Conservation (phyloP, 176 grass and related monocot species). For the Triticum monococcum region DNA sequence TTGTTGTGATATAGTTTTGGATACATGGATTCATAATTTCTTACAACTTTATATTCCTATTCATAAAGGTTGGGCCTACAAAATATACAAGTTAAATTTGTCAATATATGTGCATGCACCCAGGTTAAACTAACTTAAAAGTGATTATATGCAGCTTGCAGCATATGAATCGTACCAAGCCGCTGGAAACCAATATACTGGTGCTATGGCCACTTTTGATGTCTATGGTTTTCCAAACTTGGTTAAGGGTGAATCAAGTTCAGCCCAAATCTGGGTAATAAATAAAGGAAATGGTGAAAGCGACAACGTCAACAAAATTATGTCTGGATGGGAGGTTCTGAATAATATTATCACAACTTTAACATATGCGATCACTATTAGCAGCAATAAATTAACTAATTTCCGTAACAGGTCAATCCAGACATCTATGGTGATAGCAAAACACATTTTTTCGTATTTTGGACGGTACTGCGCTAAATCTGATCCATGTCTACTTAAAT, state of each 20-base stretch:
- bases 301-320: background rate
- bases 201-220: constrained; percentile 13
- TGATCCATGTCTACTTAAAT: background rate
- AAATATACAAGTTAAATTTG: too few species aligned
- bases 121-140: background rate
- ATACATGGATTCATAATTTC: too few species aligned
- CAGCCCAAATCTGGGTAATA: constrained; percentile 15
- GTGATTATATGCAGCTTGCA: background rate
- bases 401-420: background rate
- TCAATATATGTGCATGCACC: too few species aligned
- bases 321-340: background rate
- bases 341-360: background rate
- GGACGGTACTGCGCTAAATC: background rate
- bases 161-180: constrained; percentile 7
- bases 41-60: too few species aligned
- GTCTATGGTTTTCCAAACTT: background rate
- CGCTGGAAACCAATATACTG: background rate
- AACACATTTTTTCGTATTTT: background rate
- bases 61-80: too few species aligned
- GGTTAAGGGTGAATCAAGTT: background rate
- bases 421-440: background rate
- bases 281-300: background rate
- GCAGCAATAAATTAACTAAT: background rate
- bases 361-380: background rate
- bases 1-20: too few species aligned